Conservation (phyloP, 129 eudicot species). For the Logfia minima region DNA sequence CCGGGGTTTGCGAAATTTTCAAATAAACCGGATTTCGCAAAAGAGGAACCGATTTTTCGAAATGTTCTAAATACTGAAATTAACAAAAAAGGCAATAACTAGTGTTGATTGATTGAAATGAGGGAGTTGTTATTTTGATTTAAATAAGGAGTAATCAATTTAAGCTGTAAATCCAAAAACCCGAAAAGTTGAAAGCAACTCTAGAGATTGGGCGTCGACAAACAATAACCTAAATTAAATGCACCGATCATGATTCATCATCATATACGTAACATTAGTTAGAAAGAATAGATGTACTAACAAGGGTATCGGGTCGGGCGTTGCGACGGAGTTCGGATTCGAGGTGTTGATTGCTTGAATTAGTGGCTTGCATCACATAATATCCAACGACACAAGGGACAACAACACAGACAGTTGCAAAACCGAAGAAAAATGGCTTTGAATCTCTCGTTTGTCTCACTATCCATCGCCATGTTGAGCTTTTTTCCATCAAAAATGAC, state of each 20-base stretch:
- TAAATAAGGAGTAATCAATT: no score
- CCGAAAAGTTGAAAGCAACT: background rate
- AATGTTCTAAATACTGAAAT: no score
- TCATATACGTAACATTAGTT: background rate
- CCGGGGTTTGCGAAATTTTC: no score
- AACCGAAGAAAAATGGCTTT: slow-evolving; percentile 76
- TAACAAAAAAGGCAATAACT: background rate
- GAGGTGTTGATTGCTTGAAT: slow-evolving; percentile 45
- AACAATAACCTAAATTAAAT: background rate
- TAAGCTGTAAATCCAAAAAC: no score
- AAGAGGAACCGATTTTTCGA: no score
- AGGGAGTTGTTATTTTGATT: no score
- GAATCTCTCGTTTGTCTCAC: slow-evolving; percentile 71
- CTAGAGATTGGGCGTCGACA: background rate
- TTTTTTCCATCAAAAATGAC: slow-evolving; percentile 60
- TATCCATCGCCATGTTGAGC: slow-evolving; percentile 75
- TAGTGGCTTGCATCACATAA: slow-evolving; percentile 78
- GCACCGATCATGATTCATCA: background rate
- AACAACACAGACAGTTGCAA: slow-evolving; percentile 80
- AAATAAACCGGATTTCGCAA: no score
- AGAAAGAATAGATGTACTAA: background rate
- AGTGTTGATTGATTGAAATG: background rate
- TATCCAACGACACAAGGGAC: slow-evolving; percentile 78
- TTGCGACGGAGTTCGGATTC: slow-evolving; percentile 74
- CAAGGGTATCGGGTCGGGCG: slow-evolving; percentile 72